These are phyloP conservation scores for Fusarium sp. DNA, from an alignment of 2,329 filamentous ascomycete species.

Conservation along the genomic window DNA sequence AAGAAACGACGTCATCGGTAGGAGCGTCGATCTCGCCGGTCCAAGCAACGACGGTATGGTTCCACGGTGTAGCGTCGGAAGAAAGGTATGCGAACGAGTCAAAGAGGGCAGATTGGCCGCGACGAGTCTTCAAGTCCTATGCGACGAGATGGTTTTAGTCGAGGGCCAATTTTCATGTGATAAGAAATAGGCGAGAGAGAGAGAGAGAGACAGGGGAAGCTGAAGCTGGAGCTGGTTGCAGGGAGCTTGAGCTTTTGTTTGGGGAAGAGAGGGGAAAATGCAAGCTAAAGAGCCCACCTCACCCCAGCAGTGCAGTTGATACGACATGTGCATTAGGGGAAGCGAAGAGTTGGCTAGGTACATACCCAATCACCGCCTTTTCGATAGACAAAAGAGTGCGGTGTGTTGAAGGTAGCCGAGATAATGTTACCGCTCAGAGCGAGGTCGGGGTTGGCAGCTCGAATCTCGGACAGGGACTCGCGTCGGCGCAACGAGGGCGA, in stretches of 20 bases:
- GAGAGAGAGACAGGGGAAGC: slow-evolving; percentile 28
- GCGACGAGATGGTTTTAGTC: slow-evolving; percentile 19
- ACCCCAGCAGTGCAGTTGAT: slow-evolving; percentile 21
- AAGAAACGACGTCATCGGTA: slow-evolving; percentile 53
- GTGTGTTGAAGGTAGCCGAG: slow-evolving; percentile 71
- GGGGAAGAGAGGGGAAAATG: slow-evolving; percentile 34
- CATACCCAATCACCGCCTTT: slow-evolving; percentile 70
- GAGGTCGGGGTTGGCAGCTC: slow-evolving; percentile 64
- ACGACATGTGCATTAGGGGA: slow-evolving; percentile 27
- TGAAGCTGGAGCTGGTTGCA: slow-evolving; percentile 13
- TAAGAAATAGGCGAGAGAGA: slow-evolving; percentile 9
- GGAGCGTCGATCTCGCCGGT: slow-evolving; percentile 81
- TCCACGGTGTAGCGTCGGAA: slow-evolving; percentile 85
- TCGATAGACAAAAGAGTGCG: slow-evolving; percentile 66
- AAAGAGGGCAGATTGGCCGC: slow-evolving; percentile 90
- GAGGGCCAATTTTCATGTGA: slow-evolving; percentile 28
- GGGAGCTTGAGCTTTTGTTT: slow-evolving; percentile 27
- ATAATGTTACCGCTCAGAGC: slow-evolving; percentile 71
- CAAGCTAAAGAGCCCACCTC: slow-evolving; percentile 20
- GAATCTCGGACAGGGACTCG: slow-evolving; percentile 65
- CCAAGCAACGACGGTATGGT: slow-evolving; percentile 93
- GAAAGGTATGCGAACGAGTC: slow-evolving; percentile 90
- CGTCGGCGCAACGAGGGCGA: slow-evolving; percentile 52
- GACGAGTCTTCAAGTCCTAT: slow-evolving; percentile 78
- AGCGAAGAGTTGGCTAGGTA: slow-evolving; percentile 21